These are phyloP conservation scores for Nakazawaea populi DNA, from an alignment of 805 yeast species.

Conservation along the genomic window DNA sequence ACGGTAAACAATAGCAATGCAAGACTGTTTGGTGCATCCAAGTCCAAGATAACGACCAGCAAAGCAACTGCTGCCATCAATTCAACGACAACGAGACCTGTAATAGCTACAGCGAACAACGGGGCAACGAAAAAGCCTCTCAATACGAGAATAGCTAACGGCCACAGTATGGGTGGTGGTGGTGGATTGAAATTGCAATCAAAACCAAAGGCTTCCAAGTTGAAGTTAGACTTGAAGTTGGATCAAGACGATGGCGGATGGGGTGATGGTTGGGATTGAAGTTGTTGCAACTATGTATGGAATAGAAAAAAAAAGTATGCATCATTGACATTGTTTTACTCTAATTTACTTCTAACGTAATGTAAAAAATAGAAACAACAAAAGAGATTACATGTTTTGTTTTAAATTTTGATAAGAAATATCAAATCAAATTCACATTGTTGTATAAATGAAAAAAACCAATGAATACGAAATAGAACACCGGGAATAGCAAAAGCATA, in stretches of 20 bases:
- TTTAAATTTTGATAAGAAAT: too few relatives aligned
- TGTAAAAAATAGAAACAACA: too few relatives aligned
- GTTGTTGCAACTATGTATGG: too few relatives aligned
- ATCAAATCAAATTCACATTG: slow-evolving; percentile 12
- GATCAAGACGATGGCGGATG: slow-evolving; percentile 33
- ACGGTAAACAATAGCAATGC: not conserved
- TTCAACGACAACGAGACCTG: not conserved
- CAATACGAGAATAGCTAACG: not conserved
- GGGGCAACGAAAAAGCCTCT: not conserved
- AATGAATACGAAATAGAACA: too few relatives aligned
- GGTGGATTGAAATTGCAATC: slow-evolving; percentile 16
- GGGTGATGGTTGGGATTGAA: slow-evolving; percentile 32
- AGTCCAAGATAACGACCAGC: too few relatives aligned
- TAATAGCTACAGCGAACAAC: not conserved
- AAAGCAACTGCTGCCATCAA: not conserved
- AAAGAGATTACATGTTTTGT: too few relatives aligned
- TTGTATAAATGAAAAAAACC: slow-evolving; percentile 7
- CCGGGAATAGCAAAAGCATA: not conserved
- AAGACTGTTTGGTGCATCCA: not conserved
- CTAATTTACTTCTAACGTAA: too few relatives aligned
- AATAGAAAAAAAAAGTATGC: too few relatives aligned
- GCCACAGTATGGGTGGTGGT: slow-evolving; percentile 3
- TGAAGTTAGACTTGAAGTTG: slow-evolving; percentile 25
- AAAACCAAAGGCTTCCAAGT: slow-evolving; percentile 21
- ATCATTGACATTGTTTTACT: too few relatives aligned